Evolutionary conservation across 306 rosid genomes (phyloP), one percentile per base, ranked within the genome.

Genomic region (Argentina anserina): DNA sequence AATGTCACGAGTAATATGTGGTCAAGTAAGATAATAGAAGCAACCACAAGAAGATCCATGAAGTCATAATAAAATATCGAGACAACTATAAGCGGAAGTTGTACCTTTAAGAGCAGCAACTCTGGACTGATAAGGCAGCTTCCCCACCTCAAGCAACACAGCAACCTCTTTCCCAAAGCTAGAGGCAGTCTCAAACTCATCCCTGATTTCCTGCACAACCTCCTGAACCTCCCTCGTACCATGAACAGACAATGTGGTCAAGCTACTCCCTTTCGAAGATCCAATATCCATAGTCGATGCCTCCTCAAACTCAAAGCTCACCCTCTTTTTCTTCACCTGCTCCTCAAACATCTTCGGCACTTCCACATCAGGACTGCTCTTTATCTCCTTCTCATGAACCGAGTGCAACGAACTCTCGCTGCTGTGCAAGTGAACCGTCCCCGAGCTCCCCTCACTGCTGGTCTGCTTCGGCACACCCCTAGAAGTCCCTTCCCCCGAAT

Each of bases 131-230:
- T 95, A 95, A 40, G 99, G 99, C 50, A 89, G 78, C 80, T 82
- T 91, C 33, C 90, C 92, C 72, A 82, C 97, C 85, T 95, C 99
- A 67, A 95, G 99, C 86, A 95, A 78, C 75, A 91, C 6, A 0
- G 96, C 97, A 53, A 95, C 97, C 84, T 91, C 99, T 83, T 79
- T 91, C 61, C 97, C 99, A 73, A 75, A 80, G 70, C 81, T 59
- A 58, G 96, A 90, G 14, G 99, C 99, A 25, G 83, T 77, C 82
- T 91, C 90, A 80, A 95, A 95, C 82, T 91, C 96, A 72, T 88
- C 93, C 79, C 80, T 87, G 69, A 94, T 91, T 69, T 94, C 97
- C 76, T 73, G 78, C n/a, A 91, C 97, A 87, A 90, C 96, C 84
- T 94, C 97, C 64, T 81, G 79, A 41, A 91, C 73, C 56, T 94